Base-by-base conservation (phyloP, 177 flowering plant genomes). In the Telopea speciosissima region DNA sequence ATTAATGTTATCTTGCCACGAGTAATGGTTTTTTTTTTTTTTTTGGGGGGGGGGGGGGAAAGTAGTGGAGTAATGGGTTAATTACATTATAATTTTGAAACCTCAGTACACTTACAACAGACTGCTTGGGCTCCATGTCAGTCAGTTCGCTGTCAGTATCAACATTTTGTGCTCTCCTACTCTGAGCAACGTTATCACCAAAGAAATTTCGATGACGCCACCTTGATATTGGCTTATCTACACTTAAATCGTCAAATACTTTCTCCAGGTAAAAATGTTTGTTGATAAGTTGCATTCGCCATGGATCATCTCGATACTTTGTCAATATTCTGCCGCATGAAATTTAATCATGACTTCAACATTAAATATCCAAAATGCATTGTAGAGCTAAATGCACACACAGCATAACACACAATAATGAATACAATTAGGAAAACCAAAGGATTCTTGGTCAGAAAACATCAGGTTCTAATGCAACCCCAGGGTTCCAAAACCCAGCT, bases 261-360 rank as follows among this genome's bases (percentile, higher is more conserved):
- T 77, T 71, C 77, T 90, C 96, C 21, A 72, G 19, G 73, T 83
- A 90, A 73, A 87, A 90, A 77, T 84, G 83, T 74, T 84, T 85
- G 12, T 85, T 79, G 56, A 87, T 45, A 31, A 71, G 79, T 68
- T 74, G 80, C 82, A 81, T 79, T 69, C 59, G 76, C 79, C 68
- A 21, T 40, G 85, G 83, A 76, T 89, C 71, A 80, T 85, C 54
- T 19, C 28, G 75, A 79, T 85, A 72, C 72, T 73, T 87, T 11
- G 69, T 72, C 81, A 87, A 68, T 60, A 91, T 73, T 73, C 97
- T 91, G 84, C 69, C 63, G 74, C 66, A 42, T 22, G 31, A 65
- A 75, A 62, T 6, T 63, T 42, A 23, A 68, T 52, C 28, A 28
- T 24, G 58, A 42, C 31, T 59, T 24, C 64, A 54, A 42, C 65